Conservation (phyloP, 2,329 filamentous ascomycete species). For the Venturia aucupariae region DNA sequence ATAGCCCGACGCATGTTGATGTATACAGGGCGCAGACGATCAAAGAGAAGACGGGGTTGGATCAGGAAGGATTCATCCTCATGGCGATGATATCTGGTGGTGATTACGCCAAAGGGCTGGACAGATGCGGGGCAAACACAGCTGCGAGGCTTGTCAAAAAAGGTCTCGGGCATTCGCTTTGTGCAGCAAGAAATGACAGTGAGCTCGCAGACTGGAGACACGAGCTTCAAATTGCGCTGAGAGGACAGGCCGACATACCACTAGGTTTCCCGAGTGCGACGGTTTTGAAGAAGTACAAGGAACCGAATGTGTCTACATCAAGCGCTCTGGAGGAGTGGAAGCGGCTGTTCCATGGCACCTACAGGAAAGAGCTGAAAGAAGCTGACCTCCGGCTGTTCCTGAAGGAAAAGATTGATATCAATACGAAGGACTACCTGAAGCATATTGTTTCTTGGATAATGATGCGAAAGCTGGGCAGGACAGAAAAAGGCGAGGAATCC, state of each 20-base stretch:
- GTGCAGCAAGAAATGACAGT: constrained; percentile 16
- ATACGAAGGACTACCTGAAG: constrained; percentile 29
- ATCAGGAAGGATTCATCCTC: constrained; percentile 29
- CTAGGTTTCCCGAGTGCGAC: constrained; percentile 19
- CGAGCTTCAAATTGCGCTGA: constrained; percentile 19
- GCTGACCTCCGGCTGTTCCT: constrained; percentile 25
- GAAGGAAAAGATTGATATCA: constrained; percentile 30
- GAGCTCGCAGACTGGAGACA: constrained; percentile 21
- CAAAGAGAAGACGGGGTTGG: constrained; percentile 22
- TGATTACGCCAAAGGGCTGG: constrained; percentile 33
- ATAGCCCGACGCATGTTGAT: constrained; percentile 23
- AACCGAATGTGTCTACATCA: constrained; percentile 26
- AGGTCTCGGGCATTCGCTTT: constrained; percentile 25
- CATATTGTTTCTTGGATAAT: constrained; percentile 31
- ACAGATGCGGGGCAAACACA: constrained; percentile 26
- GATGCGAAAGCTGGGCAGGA: constrained; percentile 19
- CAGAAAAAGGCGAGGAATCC: constrained; percentile 16
- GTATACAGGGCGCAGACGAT: constrained; percentile 26
- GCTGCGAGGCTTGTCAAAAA: constrained; percentile 23
- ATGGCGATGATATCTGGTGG: constrained; percentile 35
- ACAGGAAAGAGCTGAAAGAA: constrained; percentile 26
- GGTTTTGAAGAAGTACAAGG: constrained; percentile 30
- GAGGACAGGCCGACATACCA: constrained; percentile 18
- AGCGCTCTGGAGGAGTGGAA: constrained; percentile 23
- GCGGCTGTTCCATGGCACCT: constrained; percentile 22